Evolutionary conservation across 805 yeast genomes (phyloP).

Genomic region (Novakomyces olei): DNA sequence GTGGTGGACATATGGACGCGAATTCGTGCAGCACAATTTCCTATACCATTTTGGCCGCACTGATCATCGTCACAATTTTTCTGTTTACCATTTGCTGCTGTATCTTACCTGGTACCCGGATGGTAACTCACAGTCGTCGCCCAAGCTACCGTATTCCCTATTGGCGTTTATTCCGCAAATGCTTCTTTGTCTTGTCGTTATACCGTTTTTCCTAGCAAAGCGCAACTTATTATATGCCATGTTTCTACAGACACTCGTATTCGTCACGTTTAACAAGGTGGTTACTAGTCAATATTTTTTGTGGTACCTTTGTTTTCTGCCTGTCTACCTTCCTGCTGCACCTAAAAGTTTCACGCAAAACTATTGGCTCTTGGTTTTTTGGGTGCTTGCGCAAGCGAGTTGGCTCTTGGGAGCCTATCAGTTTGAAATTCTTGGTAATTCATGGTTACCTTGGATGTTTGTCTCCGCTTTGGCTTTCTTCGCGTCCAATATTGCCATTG

Average conservation of each 20-base stretch:
- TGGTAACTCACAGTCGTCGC: constrained; percentile 5
- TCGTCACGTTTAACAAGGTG: constrained; percentile 58
- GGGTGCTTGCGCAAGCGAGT: constrained; percentile 30
- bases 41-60: constrained; percentile 60
- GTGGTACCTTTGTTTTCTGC: constrained; percentile 77
- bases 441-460: no score
- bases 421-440: constrained; percentile 2
- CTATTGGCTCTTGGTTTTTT: constrained; percentile 22
- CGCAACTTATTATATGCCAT: constrained; percentile 27
- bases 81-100: constrained; percentile 57
- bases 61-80: constrained; percentile 90
- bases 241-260: constrained; percentile 59
- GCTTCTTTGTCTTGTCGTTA: constrained; percentile 29
- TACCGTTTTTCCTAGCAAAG: constrained; percentile 32
- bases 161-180: constrained; percentile 75
- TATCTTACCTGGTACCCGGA: constrained; percentile 18
- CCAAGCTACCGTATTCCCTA: constrained; percentile 19
- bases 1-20: constrained; percentile 25
- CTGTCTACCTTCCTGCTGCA: constrained; percentile 34
- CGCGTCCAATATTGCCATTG: no score
- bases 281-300: constrained; percentile 89
- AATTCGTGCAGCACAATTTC: constrained; percentile 56
- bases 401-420: constrained; percentile 3
- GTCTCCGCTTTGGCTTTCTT: constrained; percentile 1
- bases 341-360: constrained; percentile 17